Evolutionary conservation across 441 rosid genomes (phyloP), one percentile per base, ranked within the genome.

Genomic region (Flueggea neowawraea): DNA sequence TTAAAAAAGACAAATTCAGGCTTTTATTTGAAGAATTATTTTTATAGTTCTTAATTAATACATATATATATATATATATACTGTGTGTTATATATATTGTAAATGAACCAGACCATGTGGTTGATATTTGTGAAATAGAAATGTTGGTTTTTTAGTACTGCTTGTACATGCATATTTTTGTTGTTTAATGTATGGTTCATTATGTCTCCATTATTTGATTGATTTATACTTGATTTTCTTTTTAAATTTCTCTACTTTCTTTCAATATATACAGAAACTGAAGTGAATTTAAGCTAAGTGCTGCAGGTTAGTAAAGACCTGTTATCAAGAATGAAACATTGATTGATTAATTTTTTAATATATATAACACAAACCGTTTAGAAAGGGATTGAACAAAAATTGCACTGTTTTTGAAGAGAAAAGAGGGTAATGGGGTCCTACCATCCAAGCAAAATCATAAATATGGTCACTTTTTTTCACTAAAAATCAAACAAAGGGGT

Each of bases 401-500:
- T 5, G 9, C 6, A 36, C 41, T 5, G 41, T 36, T 36, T n/a
- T 5, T 36, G 41, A 36, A 36, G 9, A 36, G 9, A 36, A 36
- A 36, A 36, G 41, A 36, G 41, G 41, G 41, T 5, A 3, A 36
- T 36, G 41, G 41, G 41, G 41, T 36, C 41, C 41, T 5, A 36
- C 6, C 9, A 8, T 36, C 4, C 4, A 36, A 36, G 41, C 41
- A 17, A 66, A 62, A 48, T 58, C 62, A 74, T 76, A 54, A 78
- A 69, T 68, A 65, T 73, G 69, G 28, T 70, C 50, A 47, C n/a
- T 28, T 68, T 31, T n/a, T 63, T 56, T 11, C 7, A 15, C n/a
- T 28, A 50, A 65, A 71, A 68, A 61, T 53, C 52, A 47, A 61
- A 6, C 43, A 47, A 10, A 74, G 16, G 1, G 9, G 5, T 6